phyloP scores from a whole-genome alignment of 805 yeast species.

The Soucietia sequanensis region DNA sequence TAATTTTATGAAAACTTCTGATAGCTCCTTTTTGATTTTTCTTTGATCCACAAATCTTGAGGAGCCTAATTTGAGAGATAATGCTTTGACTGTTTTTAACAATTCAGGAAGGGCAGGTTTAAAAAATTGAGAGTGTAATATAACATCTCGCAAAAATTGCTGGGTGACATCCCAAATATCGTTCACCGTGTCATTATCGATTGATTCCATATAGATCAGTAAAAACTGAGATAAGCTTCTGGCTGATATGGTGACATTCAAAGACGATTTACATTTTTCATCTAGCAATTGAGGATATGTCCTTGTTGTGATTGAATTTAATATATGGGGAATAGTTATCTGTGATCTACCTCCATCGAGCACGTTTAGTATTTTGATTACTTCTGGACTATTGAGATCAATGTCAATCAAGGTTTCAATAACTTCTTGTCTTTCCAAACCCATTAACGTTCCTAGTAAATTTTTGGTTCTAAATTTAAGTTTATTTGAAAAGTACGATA shows the following conservation, averaged over 20 bases:
- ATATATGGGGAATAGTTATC: constrained; percentile 64
- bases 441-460: constrained; percentile 61
- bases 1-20: constrained; percentile 34
- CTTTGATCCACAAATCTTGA: constrained; percentile 63
- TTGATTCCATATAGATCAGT: constrained; percentile 56
- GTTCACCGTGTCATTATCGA: constrained; percentile 75
- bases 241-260: constrained; percentile 47
- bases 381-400: constrained; percentile 12
- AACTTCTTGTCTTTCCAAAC: constrained; percentile 69
- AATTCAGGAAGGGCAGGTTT: constrained; percentile 50
- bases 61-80: constrained; percentile 56
- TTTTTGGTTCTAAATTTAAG: constrained; percentile 69
- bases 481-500: constrained; percentile 47
- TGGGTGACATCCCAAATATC: constrained; percentile 69
- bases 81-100: constrained; percentile 48
- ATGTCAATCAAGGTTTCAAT: constrained; percentile 61
- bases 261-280: constrained; percentile 41
- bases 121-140: constrained; percentile 46
- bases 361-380: constrained; percentile 65
- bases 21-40: constrained; percentile 56
- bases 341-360: constrained; percentile 84
- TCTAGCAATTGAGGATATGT: constrained; percentile 33
- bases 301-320: constrained; percentile 53
- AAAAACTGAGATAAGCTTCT: constrained; percentile 51
- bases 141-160: constrained; percentile 58